Base-by-base conservation (phyloP, 108 stramenopile genomes). In the Nitzschia sp. region DNA sequence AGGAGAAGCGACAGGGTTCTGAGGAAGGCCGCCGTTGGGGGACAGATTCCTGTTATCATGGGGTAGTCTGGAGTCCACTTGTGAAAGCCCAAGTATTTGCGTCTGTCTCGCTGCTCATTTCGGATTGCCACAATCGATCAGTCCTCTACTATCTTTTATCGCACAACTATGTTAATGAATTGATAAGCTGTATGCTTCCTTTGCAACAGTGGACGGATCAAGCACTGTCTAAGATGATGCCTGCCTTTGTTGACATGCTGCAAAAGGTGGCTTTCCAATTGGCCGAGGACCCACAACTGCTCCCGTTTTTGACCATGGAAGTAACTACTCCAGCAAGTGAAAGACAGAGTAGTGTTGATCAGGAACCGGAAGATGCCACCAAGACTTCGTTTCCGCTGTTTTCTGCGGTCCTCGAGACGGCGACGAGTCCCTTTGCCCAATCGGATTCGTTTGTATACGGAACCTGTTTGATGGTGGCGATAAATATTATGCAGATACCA, bases 141-240 rank as follows among this genome's bases (percentile, higher is more conserved):
- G 75, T 81, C 0, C 31, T 91, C 32, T 87, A 88, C 45, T 94
- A 86, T 72, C 80, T 94, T 17, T 67, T 94, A 55, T 91, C 89
- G 13, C 87, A 89, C 64, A 86, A 90, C 68, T 86, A 81, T 35
- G 81, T 94, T 78, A 94, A 94, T 60, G 88, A 91, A 62, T 57
- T 91, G 58, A 80, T 91, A 17, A 60, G 67, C 51, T 84, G 75
- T 47, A 85, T 94, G 61, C 35, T 85, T 21, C 94, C 94, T 0
- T 34, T 95, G 60, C 74, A 78, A 56, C 85, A 89, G 51, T 95
- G 89, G 88, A 82, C 79, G 19, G 83, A 77, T 25, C 74, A 80
- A 19, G 91, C 91, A 17, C 46, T 91, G 49, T 84, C 92, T 24
- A 82, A 84, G 36, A 84, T 95, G 64, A 30, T 92, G 46, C 94